Evolutionary conservation across 306 rosid genomes (phyloP).

Genomic region (Carpinus viminea): DNA sequence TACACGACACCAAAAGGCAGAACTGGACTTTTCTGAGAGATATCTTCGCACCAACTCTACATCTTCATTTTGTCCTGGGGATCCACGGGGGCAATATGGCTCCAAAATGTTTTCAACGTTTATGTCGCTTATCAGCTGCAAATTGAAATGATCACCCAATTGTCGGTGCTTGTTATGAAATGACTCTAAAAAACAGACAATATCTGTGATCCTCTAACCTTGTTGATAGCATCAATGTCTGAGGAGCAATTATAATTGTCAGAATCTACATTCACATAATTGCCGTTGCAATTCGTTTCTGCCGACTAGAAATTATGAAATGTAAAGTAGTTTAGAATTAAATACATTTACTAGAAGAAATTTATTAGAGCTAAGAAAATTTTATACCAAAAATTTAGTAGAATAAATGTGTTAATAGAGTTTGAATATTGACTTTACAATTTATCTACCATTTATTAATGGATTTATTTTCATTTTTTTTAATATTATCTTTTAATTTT

Average conservation of each 20-base stretch:
- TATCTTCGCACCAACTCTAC: neutral
- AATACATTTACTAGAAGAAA: neutral
- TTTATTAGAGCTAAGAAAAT: neutral
- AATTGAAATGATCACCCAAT: neutral
- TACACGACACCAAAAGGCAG: slow-evolving; percentile 22
- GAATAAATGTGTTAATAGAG: too few species aligned
- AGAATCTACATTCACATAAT: slow-evolving; percentile 22
- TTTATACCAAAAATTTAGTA: too few species aligned
- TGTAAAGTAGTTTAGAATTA: neutral
- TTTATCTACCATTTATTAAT: too few species aligned
- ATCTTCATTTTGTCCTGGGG: slow-evolving; percentile 8
- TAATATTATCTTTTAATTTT: too few species aligned
- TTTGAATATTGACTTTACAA: too few species aligned
- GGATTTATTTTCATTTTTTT: too few species aligned
- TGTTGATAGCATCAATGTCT: slow-evolving; percentile 12
- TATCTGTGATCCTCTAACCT: neutral
- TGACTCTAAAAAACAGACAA: neutral
- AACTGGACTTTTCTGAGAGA: slow-evolving; percentile 7
- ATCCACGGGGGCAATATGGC: slow-evolving; percentile 7
- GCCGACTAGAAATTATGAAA: slow-evolving; percentile 9
- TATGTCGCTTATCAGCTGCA: slow-evolving; percentile 18
- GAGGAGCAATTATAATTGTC: slow-evolving; percentile 8
- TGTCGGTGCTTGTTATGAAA: neutral
- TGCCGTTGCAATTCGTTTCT: slow-evolving; percentile 16
- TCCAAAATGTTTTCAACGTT: slow-evolving; percentile 13